These are phyloP conservation scores for Coemansia sp. DNA, from an alignment of 192 early-diverging fungal species.

Conservation along the genomic window DNA sequence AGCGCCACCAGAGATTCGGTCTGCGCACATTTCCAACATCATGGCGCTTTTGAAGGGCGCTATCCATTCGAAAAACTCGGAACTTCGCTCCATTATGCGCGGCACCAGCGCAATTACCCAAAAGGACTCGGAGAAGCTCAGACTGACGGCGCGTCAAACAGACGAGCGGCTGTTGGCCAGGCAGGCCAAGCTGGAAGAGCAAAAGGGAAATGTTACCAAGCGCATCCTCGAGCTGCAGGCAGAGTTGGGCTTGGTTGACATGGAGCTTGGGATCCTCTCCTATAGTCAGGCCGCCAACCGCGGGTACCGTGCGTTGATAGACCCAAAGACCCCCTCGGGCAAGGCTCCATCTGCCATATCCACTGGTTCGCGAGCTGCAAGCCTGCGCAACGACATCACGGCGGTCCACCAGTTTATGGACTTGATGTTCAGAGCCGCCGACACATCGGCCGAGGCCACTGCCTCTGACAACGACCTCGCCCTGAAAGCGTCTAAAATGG, in stretches of 20 bases:
- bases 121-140: conserved; percentile 4
- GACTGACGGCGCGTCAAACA: neutral
- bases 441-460: neutral
- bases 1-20: neutral
- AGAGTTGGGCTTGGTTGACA: conserved; percentile 13
- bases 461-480: conserved; percentile 2
- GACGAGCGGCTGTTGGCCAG: neutral
- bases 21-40: neutral
- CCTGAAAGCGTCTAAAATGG: neutral
- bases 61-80: conserved; percentile 10
- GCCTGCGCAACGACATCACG: conserved; percentile 18
- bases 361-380: neutral
- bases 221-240: conserved; percentile 27
- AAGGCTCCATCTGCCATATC: neutral
- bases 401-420: conserved; percentile 18
- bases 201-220: neutral
- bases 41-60: conserved; percentile 10
- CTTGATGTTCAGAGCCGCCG: neutral
- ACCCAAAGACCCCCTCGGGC: neutral
- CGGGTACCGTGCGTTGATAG: neutral
- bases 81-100: conserved; percentile 1
- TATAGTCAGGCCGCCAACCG: conserved; percentile 5
- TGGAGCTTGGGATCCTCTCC: conserved; percentile 15
- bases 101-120: neutral
- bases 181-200: neutral